These are phyloP conservation scores for Penicillium corylophilum DNA, from an alignment of 2,329 filamentous ascomycete genomes.

Conservation along the genomic window DNA sequence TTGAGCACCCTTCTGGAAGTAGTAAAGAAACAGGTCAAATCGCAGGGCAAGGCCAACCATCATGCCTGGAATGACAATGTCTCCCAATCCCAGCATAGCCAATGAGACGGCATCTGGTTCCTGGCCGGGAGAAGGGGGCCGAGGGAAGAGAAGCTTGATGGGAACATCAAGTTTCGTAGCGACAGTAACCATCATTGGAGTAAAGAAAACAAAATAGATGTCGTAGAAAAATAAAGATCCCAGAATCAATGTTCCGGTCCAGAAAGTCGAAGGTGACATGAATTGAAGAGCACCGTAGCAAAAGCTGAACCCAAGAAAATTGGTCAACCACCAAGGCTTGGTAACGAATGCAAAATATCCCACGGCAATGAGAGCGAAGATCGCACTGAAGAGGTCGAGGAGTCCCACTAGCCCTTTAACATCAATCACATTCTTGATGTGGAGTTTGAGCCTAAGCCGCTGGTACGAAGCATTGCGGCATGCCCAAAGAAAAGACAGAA, in stretches of 20 bases:
- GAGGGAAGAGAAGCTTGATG: slow-evolving; percentile 84
- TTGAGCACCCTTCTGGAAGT: slow-evolving; percentile 63
- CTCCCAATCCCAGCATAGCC: slow-evolving; percentile 88
- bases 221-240: slow-evolving; percentile 88
- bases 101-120: slow-evolving; percentile 43
- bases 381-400: slow-evolving; percentile 54
- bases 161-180: slow-evolving; percentile 87
- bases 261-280: slow-evolving; percentile 85
- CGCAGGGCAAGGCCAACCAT: slow-evolving; percentile 83
- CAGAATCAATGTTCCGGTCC: slow-evolving; percentile 75
- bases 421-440: slow-evolving; percentile 54
- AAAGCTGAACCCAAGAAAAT: slow-evolving; percentile 82
- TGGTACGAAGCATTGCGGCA: slow-evolving; percentile 50
- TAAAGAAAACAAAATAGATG: slow-evolving; percentile 67
- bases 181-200: slow-evolving; percentile 59
- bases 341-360: slow-evolving; percentile 64
- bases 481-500: slow-evolving; percentile 48
- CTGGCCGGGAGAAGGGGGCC: slow-evolving; percentile 53
- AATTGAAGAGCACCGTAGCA: slow-evolving; percentile 79
- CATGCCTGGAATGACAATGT: slow-evolving; percentile 89
- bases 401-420: slow-evolving; percentile 46
- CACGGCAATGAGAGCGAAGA: slow-evolving; percentile 55
- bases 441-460: slow-evolving; percentile 52
- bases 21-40: slow-evolving; percentile 87
- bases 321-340: slow-evolving; percentile 72